A percentile compares a stretch with the other conserved stretches of the same genome.
Conservation (phyloP, 805 yeast species). For the Saturnispora diversa region DNA sequence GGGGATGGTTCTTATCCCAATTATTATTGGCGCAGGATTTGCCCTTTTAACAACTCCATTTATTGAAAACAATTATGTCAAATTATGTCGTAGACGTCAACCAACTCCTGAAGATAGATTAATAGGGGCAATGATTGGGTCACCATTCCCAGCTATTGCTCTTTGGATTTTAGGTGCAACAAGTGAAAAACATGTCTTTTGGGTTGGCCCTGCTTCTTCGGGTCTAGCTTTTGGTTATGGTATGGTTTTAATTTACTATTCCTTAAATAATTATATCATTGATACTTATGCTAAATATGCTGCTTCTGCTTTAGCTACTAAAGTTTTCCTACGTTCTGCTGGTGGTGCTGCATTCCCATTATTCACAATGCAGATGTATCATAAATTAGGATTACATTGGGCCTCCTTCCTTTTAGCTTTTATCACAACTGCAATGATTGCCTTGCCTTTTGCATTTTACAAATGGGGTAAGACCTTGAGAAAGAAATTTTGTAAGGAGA, state of each 20-base stretch:
- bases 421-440: constrained; percentile 67
- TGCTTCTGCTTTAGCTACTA: constrained; percentile 74
- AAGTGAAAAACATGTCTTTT: constrained; percentile 54
- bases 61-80: constrained; percentile 55
- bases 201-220: constrained; percentile 57
- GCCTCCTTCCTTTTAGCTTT: constrained; percentile 74
- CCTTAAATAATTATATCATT: constrained; percentile 72
- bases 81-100: constrained; percentile 42
- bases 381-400: constrained; percentile 67
- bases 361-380: constrained; percentile 76
- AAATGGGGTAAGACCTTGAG: constrained; percentile 58
- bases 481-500: constrained; percentile 57
- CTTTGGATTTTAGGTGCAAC: constrained; percentile 78
- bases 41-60: constrained; percentile 71
- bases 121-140: constrained; percentile 73
- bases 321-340: constrained; percentile 70
- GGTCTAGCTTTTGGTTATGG: constrained; percentile 56
- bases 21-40: constrained; percentile 73
- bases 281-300: constrained; percentile 82
- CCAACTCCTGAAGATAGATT: constrained; percentile 77
- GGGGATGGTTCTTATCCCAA: constrained; percentile 87
- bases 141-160: constrained; percentile 76
- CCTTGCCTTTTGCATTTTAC: constrained; percentile 64
- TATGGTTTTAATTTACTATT: constrained; percentile 52
- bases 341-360: constrained; percentile 86